Conservation (phyloP, 345 rosid genomes). For the Aquilaria malaccensis region DNA sequence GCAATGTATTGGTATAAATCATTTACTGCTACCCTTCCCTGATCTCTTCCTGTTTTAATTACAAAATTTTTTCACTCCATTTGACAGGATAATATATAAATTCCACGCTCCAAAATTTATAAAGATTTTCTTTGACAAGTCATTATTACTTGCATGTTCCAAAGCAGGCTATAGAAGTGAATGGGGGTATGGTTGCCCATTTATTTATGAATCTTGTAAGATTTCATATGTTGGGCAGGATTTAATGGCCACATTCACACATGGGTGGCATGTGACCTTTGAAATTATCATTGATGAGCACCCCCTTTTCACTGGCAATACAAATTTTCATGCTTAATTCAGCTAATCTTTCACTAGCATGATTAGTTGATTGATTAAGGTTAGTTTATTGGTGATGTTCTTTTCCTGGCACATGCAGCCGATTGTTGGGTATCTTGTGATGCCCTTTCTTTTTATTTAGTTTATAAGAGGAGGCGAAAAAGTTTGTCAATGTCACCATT, state of each 20-base stretch:
- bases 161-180: constrained; percentile 7
- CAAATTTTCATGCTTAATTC: constrained; percentile 6
- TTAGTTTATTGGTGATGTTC: constrained; percentile 10
- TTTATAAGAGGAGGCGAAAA: neutral
- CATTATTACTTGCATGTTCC: constrained; percentile 36
- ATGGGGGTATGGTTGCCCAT: constrained; percentile 8
- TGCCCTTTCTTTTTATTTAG: neutral
- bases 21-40: too few species aligned
- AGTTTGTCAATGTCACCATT: constrained; percentile 14
- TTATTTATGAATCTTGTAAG: constrained; percentile 5
- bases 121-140: constrained; percentile 2
- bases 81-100: constrained; percentile 10
- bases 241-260: constrained; percentile 29
- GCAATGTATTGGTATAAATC: neutral
- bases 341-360: neutral
- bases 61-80: neutral
- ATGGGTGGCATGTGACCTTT: constrained; percentile 38
- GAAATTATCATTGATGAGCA: constrained; percentile 10
- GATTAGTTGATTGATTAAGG: neutral
- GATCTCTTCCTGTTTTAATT: neutral
- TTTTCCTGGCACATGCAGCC: constrained; percentile 21
- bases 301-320: neutral
- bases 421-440: constrained; percentile 5
- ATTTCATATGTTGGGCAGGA: constrained; percentile 23
- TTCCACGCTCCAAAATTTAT: neutral